Percentiles rank a stretch among this genome's conserved stretches.
These are phyloP conservation scores for Geotrichum fermentans DNA, from an alignment of 1,139 yeast species.

Conservation along the genomic window DNA sequence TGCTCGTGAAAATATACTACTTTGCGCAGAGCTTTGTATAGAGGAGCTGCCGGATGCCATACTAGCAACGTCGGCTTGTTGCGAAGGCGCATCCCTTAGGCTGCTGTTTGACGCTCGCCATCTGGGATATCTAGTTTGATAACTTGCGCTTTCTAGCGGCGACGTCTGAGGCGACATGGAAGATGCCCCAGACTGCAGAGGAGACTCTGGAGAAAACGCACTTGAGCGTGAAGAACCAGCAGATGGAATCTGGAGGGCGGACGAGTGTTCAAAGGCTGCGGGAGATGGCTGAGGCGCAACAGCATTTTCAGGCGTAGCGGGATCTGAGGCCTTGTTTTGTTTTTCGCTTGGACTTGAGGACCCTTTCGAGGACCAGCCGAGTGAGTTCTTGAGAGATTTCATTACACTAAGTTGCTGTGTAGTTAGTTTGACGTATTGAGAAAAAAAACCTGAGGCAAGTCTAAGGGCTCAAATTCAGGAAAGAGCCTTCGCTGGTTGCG, in stretches of 20 bases:
- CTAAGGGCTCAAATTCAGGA: no score
- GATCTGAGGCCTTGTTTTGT: neutral
- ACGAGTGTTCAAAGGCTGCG: neutral
- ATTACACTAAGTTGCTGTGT: no score
- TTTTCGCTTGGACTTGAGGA: neutral
- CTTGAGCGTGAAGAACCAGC: neutral
- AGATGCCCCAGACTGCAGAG: neutral
- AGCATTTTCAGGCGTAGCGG: neutral
- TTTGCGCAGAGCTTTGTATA: conserved; percentile 8
- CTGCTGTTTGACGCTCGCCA: conserved; percentile 8
- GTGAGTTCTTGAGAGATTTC: conserved; percentile 8
- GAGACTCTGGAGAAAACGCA: neutral
- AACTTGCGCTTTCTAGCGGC: neutral
- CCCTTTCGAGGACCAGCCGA: conserved; percentile 6
- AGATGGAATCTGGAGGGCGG: conserved; percentile 2
- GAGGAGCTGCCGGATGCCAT: conserved; percentile 7
- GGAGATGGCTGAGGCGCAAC: neutral
- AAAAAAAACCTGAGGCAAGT: no score
- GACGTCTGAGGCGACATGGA: neutral
- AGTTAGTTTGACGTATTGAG: no score
- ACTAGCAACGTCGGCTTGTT: conserved; percentile 1
- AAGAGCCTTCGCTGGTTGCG: no score
- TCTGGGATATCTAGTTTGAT: neutral
- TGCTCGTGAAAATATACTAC: conserved; percentile 11
- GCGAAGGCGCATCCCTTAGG: neutral